phyloP scores from a whole-genome alignment of 2,329 filamentous ascomycete species.

The Colletotrichum melonis region DNA sequence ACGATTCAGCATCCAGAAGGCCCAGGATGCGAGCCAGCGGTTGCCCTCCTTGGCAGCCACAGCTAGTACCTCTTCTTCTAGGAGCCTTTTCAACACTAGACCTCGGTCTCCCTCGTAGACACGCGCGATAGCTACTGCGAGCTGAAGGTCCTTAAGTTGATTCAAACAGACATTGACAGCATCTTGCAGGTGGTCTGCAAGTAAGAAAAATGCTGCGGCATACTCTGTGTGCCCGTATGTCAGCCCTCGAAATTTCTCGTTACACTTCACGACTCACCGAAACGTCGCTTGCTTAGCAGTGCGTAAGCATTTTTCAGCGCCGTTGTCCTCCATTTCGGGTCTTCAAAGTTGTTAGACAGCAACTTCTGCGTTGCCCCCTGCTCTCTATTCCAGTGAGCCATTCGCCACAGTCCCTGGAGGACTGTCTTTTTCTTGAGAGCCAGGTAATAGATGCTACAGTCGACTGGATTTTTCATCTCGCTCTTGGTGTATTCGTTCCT shows the following conservation, averaged over 20 bases:
- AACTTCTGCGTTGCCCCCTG: conserved; percentile 83
- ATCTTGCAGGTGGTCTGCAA: conserved; percentile 86
- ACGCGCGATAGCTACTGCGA: conserved; percentile 88
- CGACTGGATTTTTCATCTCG: conserved; percentile 88
- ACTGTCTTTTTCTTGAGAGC: conserved; percentile 92
- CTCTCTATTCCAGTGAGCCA: conserved; percentile 90
- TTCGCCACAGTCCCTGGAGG: conserved; percentile 91
- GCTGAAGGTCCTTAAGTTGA: conserved; percentile 87
- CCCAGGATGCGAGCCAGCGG: conserved; percentile 95
- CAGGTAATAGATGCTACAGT: conserved; percentile 92
- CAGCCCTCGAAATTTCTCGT: conserved; percentile 32
- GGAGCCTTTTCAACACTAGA: conserved; percentile 76
- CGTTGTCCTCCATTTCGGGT: conserved; percentile 86
- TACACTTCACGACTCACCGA: conserved; percentile 65
- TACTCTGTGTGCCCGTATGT: conserved; percentile 75
- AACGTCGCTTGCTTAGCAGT: conserved; percentile 88
- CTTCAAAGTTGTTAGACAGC: conserved; percentile 89
- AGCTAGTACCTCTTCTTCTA: conserved; percentile 83
- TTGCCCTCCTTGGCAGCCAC: conserved; percentile 85
- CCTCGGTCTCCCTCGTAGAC: conserved; percentile 90
- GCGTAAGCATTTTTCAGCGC: conserved; percentile 98
- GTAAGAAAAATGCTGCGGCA: conserved; percentile 93
- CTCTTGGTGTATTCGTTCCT: conserved; percentile 92
- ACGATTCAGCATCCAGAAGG: conserved; percentile 89
- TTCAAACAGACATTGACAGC: conserved; percentile 88